These are phyloP conservation scores for Ganoderma leucocontextum DNA, from an alignment of 1,284 basidiomycete genomes.

Conservation along the genomic window DNA sequence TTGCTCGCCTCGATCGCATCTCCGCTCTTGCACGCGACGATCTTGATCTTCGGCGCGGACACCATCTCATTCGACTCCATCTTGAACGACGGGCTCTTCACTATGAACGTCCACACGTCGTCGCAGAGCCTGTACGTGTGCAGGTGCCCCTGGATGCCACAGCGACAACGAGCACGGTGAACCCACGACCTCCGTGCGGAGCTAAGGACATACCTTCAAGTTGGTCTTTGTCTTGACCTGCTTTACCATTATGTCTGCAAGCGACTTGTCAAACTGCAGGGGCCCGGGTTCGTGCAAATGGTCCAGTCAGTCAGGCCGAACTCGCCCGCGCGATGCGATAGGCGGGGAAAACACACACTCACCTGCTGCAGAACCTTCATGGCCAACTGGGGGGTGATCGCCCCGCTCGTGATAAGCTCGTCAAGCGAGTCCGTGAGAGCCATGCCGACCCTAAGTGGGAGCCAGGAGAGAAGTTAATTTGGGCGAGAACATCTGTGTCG, in stretches of 20 bases:
- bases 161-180: constrained; percentile 15
- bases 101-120: constrained; percentile 97
- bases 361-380: constrained; percentile 98
- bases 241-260: constrained; percentile 90
- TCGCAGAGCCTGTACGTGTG: constrained; percentile 95
- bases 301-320: constrained; percentile 15
- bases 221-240: constrained; percentile 93
- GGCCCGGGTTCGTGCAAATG: neutral
- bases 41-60: constrained; percentile 85
- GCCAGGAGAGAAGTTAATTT: constrained; percentile 23
- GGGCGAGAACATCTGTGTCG: constrained; percentile 17
- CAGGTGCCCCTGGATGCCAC: constrained; percentile 75
- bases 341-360: neutral
- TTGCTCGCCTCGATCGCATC: constrained; percentile 83
- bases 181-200: constrained; percentile 15
- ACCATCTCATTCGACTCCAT: constrained; percentile 92
- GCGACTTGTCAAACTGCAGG: constrained; percentile 90
- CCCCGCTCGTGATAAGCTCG: constrained; percentile 96
- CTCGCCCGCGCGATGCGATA: neutral
- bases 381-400: constrained; percentile 96
- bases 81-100: constrained; percentile 92
- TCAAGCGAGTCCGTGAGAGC: constrained; percentile 99
- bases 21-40: constrained; percentile 95
- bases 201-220: constrained; percentile 71
- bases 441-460: constrained; percentile 85